These are phyloP conservation scores for Silene conica DNA, from an alignment of 148 eudicot species.

Conservation along the genomic window DNA sequence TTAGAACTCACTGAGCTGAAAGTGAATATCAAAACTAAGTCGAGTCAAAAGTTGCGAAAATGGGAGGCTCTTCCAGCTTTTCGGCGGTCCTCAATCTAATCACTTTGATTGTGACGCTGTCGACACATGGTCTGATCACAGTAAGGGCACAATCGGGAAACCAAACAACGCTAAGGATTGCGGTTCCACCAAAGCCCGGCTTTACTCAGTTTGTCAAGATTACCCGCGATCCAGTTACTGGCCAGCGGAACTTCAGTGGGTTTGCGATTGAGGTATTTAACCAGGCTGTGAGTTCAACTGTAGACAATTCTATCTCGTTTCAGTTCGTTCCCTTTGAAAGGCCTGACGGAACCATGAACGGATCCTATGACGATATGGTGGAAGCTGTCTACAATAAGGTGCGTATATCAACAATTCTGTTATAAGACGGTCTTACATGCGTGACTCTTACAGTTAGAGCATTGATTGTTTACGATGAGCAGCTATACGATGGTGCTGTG, in stretches of 20 bases:
- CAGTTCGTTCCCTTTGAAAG: slow-evolving; percentile 15
- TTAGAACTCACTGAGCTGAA: not conserved
- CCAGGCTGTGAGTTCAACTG: slow-evolving; percentile 10
- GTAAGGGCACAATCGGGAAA: slow-evolving; percentile 2
- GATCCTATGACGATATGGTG: slow-evolving; percentile 27
- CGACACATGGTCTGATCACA: not conserved
- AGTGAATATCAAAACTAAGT: not conserved
- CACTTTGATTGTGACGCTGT: not conserved
- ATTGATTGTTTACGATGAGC: not conserved
- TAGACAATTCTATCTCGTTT: not conserved
- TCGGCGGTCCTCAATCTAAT: not conserved
- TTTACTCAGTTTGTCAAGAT: slow-evolving; percentile 13
- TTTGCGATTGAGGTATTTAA: slow-evolving; percentile 22
- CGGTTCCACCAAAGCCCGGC: slow-evolving; percentile 17
- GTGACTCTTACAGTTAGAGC: not conserved
- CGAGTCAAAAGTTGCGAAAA: not conserved
- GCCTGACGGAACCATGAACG: slow-evolving; percentile 26
- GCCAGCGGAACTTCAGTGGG: slow-evolving; percentile 6
- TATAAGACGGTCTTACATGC: not conserved
- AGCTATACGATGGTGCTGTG: slow-evolving; percentile 25
- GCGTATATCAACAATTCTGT: not conserved
- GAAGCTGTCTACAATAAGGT: slow-evolving; percentile 20
- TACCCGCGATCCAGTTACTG: slow-evolving; percentile 8
- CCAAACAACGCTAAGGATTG: slow-evolving; percentile 14
- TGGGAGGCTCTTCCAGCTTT: not conserved